A percentile compares a stretch with the other conserved stretches of the same genome.
Evolutionary conservation across 495 filamentous ascomycete species (phyloP).

Genomic region (Podospora pseudocomata): DNA sequence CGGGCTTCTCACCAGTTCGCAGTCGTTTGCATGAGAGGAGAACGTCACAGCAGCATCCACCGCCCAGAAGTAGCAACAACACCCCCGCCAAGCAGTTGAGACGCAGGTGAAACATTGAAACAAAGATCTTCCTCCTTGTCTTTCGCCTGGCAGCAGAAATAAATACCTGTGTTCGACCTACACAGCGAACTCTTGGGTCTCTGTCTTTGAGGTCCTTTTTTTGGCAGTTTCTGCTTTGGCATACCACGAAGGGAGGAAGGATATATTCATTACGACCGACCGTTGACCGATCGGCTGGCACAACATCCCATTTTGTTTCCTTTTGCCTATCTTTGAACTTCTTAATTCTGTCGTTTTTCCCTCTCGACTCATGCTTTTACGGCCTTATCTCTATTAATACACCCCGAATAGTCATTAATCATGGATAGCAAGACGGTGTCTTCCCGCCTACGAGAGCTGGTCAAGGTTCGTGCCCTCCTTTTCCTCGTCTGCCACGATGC

Average conservation of each 20-base stretch:
- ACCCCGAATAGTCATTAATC: background rate
- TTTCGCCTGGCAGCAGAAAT: background rate
- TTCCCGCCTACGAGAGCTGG: constrained; percentile 26
- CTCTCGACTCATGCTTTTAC: background rate
- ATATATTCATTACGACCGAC: background rate
- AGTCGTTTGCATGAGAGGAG: background rate
- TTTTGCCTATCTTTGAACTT: background rate
- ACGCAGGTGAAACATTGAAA: constrained; percentile 11
- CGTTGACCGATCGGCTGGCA: background rate
- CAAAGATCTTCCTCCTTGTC: background rate
- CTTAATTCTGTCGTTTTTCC: background rate
- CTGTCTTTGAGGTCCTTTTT: background rate
- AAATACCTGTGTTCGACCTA: background rate
- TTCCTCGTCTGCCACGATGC: background rate
- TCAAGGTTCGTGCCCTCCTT: constrained; percentile 19
- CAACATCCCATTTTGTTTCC: background rate
- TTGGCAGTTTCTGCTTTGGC: background rate
- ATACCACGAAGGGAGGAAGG: background rate
- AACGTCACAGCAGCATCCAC: background rate
- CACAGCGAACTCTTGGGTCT: background rate
- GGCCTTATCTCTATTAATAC: background rate
- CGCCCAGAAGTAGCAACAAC: background rate
- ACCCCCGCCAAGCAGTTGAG: constrained; percentile 2
- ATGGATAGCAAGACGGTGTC: constrained; percentile 25
- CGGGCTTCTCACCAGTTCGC: background rate